These are phyloP conservation scores for Primulina tabacum DNA, from an alignment of 257 asterid species.

Conservation along the genomic window DNA sequence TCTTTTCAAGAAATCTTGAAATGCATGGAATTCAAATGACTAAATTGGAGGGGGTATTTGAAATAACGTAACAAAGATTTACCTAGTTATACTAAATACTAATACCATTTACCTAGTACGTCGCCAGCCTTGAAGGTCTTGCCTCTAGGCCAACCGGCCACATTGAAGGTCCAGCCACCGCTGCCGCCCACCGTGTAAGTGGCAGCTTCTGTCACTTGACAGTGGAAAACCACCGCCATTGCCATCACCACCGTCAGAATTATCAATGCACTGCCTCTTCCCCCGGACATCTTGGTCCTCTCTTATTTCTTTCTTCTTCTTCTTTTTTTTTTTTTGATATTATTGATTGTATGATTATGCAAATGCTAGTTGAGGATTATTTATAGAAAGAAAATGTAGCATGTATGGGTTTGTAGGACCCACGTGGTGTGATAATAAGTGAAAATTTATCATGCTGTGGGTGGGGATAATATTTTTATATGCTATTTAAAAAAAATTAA, in stretches of 20 bases:
- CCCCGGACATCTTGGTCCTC: slow-evolving; percentile 13
- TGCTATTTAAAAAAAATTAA: too few species aligned
- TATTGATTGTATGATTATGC: background rate
- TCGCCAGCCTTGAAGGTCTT: slow-evolving; percentile 40
- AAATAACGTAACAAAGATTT: too few species aligned
- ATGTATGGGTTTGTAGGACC: background rate
- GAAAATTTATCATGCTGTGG: background rate
- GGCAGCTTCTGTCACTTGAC: slow-evolving; percentile 20
- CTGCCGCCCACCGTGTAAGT: slow-evolving; percentile 29
- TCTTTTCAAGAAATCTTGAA: too few species aligned
- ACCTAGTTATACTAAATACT: background rate
- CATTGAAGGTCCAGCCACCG: slow-evolving; percentile 40
- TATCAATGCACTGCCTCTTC: slow-evolving; percentile 16
- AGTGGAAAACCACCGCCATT: slow-evolving; percentile 15
- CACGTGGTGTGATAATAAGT: background rate
- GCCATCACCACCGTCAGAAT: slow-evolving; percentile 16
- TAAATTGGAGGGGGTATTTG: too few species aligned
- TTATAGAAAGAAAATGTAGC: background rate
- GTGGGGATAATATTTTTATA: too few species aligned
- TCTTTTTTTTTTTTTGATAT: too few species aligned
- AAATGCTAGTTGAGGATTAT: background rate
- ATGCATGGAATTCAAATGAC: too few species aligned
- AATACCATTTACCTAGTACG: slow-evolving; percentile 30
- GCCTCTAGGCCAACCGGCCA: slow-evolving; percentile 31
- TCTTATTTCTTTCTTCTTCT: background rate